phyloP scores from a whole-genome alignment of 805 yeast genomes.

The Saturnispora sanitii region DNA sequence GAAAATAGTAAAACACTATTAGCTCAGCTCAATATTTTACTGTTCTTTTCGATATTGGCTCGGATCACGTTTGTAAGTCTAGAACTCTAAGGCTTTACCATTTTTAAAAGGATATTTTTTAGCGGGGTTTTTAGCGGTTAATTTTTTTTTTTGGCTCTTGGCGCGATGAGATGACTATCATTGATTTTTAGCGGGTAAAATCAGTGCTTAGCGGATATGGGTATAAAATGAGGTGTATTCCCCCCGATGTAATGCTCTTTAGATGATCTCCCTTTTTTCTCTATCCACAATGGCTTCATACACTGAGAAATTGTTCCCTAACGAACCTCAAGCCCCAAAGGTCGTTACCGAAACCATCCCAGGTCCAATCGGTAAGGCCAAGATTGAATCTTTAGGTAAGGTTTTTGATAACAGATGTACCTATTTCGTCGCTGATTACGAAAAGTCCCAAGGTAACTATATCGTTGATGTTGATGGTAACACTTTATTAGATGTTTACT shows the following conservation, averaged over 20 bases:
- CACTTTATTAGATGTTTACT: constrained; percentile 60
- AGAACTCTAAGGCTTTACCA: neutral
- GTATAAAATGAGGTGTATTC: neutral
- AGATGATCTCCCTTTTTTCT: neutral
- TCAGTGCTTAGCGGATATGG: neutral
- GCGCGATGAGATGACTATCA: too few species aligned
- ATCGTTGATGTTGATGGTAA: constrained; percentile 77
- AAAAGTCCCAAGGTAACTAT: constrained; percentile 69
- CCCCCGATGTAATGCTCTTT: neutral
- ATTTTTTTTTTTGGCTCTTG: neutral
- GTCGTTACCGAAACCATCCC: constrained; percentile 56
- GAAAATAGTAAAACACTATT: too few species aligned
- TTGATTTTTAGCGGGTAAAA: neutral
- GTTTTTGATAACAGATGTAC: constrained; percentile 67
- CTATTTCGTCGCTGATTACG: constrained; percentile 68
- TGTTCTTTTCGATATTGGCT: too few species aligned
- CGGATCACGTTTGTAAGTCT: too few species aligned
- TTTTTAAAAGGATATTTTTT: neutral
- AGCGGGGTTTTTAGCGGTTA: constrained; percentile 1
- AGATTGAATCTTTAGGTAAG: constrained; percentile 43
- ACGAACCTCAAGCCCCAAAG: constrained; percentile 67
- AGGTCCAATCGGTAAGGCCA: constrained; percentile 58
- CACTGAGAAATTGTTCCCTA: constrained; percentile 56
- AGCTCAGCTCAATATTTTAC: too few species aligned
- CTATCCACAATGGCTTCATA: constrained; percentile 27